Percentiles rank a stretch among this genome's conserved stretches.
phyloP scores from a whole-genome alignment of 805 yeast species.

The Kregervanrija pseudodelftensis region DNA sequence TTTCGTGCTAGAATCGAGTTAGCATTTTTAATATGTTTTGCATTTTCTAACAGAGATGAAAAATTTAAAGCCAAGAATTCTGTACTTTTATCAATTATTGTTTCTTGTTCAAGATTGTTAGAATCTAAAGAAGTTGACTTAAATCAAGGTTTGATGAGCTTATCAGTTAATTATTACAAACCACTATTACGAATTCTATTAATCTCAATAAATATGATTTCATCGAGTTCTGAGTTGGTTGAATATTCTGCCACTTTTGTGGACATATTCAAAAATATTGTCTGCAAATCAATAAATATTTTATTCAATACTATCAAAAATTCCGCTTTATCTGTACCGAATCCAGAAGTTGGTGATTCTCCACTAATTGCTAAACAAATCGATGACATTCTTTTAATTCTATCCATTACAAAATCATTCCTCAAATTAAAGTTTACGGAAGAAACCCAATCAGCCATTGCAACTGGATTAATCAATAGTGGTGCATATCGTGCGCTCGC shows the following conservation, averaged over 20 bases:
- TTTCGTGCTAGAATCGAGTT: conserved; percentile 61
- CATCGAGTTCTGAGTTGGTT: conserved; percentile 31
- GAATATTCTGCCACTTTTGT: conserved; percentile 45
- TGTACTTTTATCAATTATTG: conserved; percentile 35
- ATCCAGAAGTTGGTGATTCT: conserved; percentile 28
- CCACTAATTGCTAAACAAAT: conserved; percentile 39
- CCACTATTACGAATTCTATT: conserved; percentile 55
- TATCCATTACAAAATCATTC: conserved; percentile 57
- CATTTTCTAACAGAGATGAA: conserved; percentile 28
- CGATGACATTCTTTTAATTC: conserved; percentile 58
- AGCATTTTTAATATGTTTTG: conserved; percentile 45
- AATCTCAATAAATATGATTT: conserved; percentile 38
- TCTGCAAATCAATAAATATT: conserved; percentile 58
- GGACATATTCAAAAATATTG: conserved; percentile 53
- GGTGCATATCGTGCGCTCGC: conserved; percentile 59
- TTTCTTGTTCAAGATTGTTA: conserved; percentile 38
- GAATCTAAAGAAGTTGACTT: conserved; percentile 44
- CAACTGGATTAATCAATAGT: conserved; percentile 44
- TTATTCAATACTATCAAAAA: conserved; percentile 53
- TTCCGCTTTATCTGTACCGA: conserved; percentile 39
- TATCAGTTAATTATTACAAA: conserved; percentile 38
- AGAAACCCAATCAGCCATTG: conserved; percentile 41
- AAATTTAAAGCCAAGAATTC: conserved; percentile 26
- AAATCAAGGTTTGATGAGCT: conserved; percentile 32
- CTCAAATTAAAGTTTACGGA: conserved; percentile 41